These are phyloP conservation scores for Macrolepiota dolichaula DNA, from an alignment of 768 basidiomycete genomes.

Conservation along the genomic window DNA sequence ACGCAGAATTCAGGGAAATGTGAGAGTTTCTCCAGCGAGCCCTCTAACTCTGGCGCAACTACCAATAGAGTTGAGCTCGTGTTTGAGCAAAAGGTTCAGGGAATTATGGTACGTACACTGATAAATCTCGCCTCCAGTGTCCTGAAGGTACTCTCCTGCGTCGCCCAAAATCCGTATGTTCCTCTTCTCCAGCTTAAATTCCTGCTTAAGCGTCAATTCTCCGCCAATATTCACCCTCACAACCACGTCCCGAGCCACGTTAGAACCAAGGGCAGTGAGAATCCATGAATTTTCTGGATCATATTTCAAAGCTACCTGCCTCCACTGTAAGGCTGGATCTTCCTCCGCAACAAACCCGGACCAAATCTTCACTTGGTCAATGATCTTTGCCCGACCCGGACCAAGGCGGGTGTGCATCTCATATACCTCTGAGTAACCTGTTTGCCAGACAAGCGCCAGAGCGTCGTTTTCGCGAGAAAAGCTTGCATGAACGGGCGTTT, in stretches of 20 bases:
- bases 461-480: conserved; percentile 57
- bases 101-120: conserved; percentile 34
- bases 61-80: neutral
- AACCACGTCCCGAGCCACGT: conserved; percentile 29
- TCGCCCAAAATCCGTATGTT: conserved; percentile 49
- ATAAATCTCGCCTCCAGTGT: conserved; percentile 43
- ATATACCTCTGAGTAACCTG: conserved; percentile 70
- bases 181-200: conserved; percentile 26
- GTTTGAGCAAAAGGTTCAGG: neutral
- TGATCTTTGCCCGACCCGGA: conserved; percentile 52
- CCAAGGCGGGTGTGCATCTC: conserved; percentile 59
- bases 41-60: conserved; percentile 18
- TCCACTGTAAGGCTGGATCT: conserved; percentile 20
- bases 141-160: conserved; percentile 33
- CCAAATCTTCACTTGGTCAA: conserved; percentile 48
- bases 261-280: conserved; percentile 39
- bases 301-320: conserved; percentile 28
- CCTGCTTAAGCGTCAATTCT: conserved; percentile 5
- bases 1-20: conserved; percentile 63
- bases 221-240: conserved; percentile 24
- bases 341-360: conserved; percentile 24
- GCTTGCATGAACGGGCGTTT: conserved; percentile 62
- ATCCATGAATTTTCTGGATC: conserved; percentile 15
- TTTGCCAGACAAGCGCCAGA: conserved; percentile 67
- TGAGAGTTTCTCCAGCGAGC: conserved; percentile 19